A percentile compares a stretch with the other conserved stretches of the same genome.
phyloP scores from a whole-genome alignment of 257 asterid genomes.

The Verbena officinalis region DNA sequence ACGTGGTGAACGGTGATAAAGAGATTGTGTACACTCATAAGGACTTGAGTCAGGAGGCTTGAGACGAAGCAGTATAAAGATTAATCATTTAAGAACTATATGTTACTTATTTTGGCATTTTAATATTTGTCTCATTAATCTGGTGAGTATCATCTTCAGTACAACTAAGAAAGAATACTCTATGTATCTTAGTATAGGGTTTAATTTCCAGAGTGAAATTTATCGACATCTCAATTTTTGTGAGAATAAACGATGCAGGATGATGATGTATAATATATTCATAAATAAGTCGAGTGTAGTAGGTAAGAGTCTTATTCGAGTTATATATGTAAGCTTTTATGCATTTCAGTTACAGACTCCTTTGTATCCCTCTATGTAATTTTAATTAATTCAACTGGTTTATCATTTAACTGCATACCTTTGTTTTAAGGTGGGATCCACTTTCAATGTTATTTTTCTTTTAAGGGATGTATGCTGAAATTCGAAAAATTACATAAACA shows the following conservation, averaged over 20 bases:
- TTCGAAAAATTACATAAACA: no score
- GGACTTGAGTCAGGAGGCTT: constrained; percentile 35
- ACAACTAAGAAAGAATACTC: no score
- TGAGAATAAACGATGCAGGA: constrained; percentile 3
- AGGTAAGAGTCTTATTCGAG: not conserved
- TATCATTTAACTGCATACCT: no score
- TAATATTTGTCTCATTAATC: not conserved
- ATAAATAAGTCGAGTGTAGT: not conserved
- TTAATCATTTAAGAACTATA: not conserved
- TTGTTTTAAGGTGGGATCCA: no score
- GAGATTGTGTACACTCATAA: constrained; percentile 57
- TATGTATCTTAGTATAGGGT: not conserved
- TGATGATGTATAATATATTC: constrained; percentile 10
- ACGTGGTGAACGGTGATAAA: constrained; percentile 56
- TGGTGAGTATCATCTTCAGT: not conserved
- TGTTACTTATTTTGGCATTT: not conserved
- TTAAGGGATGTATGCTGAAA: no score
- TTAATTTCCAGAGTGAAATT: not conserved
- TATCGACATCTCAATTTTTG: not conserved
- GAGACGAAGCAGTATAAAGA: not conserved
- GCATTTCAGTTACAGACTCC: not conserved
- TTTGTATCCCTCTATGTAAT: no score
- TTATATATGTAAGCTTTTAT: not conserved
- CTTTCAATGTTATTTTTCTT: no score
- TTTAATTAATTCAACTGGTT: no score